A percentile compares a stretch with the other conserved stretches of the same genome.
Conservation (phyloP, 2,329 filamentous ascomycete genomes). For the Diaporthe sp. region DNA sequence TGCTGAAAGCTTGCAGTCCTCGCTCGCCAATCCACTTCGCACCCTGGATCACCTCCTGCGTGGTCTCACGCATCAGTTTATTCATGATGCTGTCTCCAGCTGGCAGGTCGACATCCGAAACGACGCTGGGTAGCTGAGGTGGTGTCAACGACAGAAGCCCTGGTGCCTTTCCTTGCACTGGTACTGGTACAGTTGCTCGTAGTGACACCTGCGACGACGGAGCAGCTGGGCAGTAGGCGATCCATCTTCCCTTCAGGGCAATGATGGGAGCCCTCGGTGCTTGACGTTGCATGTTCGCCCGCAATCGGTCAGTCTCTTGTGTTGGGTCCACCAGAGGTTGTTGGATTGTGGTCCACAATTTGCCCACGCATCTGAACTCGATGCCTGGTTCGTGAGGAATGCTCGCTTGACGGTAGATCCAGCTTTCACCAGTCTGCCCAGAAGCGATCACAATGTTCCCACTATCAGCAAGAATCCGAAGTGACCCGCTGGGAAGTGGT, state of each 20-base stretch:
- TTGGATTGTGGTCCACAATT: constrained; percentile 92
- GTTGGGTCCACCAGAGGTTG: constrained; percentile 64
- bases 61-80: constrained; percentile 83
- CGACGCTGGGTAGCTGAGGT: constrained; percentile 77
- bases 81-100: constrained; percentile 80
- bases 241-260: constrained; percentile 79
- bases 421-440: constrained; percentile 88
- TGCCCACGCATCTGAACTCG: constrained; percentile 79
- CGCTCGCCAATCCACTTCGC: constrained; percentile 84
- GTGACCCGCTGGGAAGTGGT: constrained; percentile 78
- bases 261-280: constrained; percentile 74
- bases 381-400: constrained; percentile 58
- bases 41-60: constrained; percentile 82
- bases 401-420: constrained; percentile 74
- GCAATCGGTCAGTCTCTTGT: constrained; percentile 61
- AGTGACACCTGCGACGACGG: constrained; percentile 79
- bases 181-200: constrained; percentile 74
- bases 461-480: constrained; percentile 80
- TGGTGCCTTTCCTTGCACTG: constrained; percentile 67
- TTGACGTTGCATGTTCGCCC: constrained; percentile 56
- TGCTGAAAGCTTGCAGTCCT: constrained; percentile 82
- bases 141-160: constrained; percentile 73
- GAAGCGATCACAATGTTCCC: constrained; percentile 83
- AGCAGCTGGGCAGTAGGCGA: constrained; percentile 82
- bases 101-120: constrained; percentile 79